Conservation (phyloP, 345 rosid genomes). For the Draba incana region DNA sequence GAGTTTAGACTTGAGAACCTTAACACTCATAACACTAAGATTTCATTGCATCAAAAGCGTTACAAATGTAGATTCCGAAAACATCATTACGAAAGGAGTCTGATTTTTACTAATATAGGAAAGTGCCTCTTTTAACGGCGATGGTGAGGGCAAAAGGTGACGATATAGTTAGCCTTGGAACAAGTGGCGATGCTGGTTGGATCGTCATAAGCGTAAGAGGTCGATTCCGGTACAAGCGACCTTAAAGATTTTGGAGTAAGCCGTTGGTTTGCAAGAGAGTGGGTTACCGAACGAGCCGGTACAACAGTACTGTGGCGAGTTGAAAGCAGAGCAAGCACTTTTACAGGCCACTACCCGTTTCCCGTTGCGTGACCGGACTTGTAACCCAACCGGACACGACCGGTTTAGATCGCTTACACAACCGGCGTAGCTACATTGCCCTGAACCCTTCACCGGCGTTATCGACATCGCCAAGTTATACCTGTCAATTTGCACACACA, state of each 20-base stretch:
- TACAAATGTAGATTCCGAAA: slow-evolving; percentile 17
- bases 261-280: slow-evolving; percentile 82
- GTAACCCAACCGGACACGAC: slow-evolving; percentile 86
- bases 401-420: slow-evolving; percentile 80
- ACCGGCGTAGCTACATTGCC: slow-evolving; percentile 86
- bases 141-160: slow-evolving; percentile 84
- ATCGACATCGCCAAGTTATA: slow-evolving; percentile 90
- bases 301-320: slow-evolving; percentile 88
- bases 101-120: neutral
- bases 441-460: slow-evolving; percentile 70
- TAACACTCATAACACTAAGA: neutral
- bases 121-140: slow-evolving; percentile 33
- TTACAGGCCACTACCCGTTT: slow-evolving; percentile 80
- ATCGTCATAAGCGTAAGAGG: slow-evolving; percentile 92
- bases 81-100: slow-evolving; percentile 10
- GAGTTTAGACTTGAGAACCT: neutral
- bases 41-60: neutral
- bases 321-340: slow-evolving; percentile 90
- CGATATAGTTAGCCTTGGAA: slow-evolving; percentile 65
- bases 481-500: slow-evolving; percentile 1
- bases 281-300: slow-evolving; percentile 84
- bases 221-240: too few species aligned
- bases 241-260: slow-evolving; percentile 88
- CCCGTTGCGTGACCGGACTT: slow-evolving; percentile 65
- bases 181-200: slow-evolving; percentile 93